Conservation (phyloP, 2,329 filamentous ascomycete genomes). For the Fusarium lyarnte region DNA sequence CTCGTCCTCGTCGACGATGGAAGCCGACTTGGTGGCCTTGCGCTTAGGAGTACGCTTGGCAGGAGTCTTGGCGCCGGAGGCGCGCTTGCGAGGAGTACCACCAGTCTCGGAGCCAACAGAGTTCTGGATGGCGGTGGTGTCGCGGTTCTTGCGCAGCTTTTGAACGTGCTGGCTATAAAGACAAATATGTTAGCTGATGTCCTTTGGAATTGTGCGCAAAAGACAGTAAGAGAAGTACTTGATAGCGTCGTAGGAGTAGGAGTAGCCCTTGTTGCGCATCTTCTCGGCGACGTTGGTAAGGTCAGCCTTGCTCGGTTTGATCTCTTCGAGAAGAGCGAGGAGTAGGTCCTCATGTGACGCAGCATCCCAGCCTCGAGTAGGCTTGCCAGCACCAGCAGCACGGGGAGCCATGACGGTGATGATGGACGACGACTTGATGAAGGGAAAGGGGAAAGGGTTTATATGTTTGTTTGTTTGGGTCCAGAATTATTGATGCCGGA, state of each 20-base stretch:
- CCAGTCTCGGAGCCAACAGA: constrained; percentile 17
- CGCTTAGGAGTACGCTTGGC: constrained; percentile 46
- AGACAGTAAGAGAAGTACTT: constrained; percentile 46
- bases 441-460: not conserved
- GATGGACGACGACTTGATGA: not conserved
- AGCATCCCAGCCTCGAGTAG: constrained; percentile 48
- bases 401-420: constrained; percentile 5
- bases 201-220: not conserved
- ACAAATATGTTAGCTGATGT: constrained; percentile 21
- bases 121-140: constrained; percentile 39
- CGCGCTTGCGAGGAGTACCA: constrained; percentile 39
- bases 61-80: constrained; percentile 20
- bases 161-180: constrained; percentile 56
- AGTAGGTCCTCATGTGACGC: constrained; percentile 53
- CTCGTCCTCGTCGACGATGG: constrained; percentile 34
- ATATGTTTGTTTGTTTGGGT: not conserved
- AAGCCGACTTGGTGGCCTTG: constrained; percentile 35
- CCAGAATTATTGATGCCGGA: not conserved
- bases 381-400: constrained; percentile 33
- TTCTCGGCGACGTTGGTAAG: constrained; percentile 46
- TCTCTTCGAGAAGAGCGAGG: constrained; percentile 48
- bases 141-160: constrained; percentile 53
- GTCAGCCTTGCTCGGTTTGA: constrained; percentile 48
- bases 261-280: constrained; percentile 50
- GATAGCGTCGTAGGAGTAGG: constrained; percentile 52